phyloP scores from a whole-genome alignment of 139 green algal species.

The Volvox africanus region DNA sequence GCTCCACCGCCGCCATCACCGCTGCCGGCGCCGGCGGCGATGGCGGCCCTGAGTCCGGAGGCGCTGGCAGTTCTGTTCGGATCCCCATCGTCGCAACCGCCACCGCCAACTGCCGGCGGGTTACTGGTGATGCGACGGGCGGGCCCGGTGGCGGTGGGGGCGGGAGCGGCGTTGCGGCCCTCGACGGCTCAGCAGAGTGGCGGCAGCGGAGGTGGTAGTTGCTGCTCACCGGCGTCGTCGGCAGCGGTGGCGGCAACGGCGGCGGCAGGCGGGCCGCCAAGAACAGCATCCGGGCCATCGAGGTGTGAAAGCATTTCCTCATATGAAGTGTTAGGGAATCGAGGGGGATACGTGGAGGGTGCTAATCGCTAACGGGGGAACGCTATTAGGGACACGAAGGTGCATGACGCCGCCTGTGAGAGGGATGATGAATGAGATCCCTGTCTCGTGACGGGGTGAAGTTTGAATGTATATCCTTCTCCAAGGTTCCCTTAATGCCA shows the following conservation, averaged over 20 bases:
- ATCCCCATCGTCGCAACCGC: neutral
- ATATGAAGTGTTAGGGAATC: too few species aligned
- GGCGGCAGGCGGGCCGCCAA: neutral
- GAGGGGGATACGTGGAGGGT: too few species aligned
- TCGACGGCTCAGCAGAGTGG: slow-evolving; percentile 14
- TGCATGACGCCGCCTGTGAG: too few species aligned
- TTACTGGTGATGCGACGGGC: slow-evolving; percentile 19
- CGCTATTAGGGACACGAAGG: too few species aligned
- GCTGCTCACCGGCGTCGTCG: neutral
- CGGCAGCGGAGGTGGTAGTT: neutral
- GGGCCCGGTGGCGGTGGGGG: neutral
- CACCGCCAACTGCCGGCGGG: neutral
- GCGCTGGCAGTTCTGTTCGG: slow-evolving; percentile 28
- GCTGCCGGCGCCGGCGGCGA: neutral
- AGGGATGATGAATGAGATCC: too few species aligned
- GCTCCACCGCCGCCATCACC: too few species aligned
- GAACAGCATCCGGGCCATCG: neutral
- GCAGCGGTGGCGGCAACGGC: neutral
- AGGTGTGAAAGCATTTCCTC: neutral
- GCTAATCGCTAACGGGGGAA: too few species aligned
- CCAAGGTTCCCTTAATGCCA: too few species aligned
- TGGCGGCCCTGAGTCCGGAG: slow-evolving; percentile 18
- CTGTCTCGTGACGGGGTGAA: too few species aligned
- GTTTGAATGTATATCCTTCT: too few species aligned
- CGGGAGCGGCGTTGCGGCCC: slow-evolving; percentile 10